Base-by-base conservation (phyloP, 1,139 yeast species). In the Candida pseudocylindracea region DNA sequence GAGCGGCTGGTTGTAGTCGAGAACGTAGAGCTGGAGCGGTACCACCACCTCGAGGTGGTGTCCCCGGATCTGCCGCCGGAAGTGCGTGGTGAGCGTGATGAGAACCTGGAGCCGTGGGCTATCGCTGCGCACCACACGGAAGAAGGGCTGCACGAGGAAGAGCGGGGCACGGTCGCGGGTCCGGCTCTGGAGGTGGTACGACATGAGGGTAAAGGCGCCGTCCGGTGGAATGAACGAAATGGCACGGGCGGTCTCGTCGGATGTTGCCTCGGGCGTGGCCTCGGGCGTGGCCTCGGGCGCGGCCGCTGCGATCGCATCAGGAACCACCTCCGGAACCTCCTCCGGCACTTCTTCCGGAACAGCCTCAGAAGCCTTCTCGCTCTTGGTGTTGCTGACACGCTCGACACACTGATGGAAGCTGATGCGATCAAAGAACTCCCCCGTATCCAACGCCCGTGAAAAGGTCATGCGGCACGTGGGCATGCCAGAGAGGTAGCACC, bases 201-300 rank as follows among this genome's bases (percentile, higher is more conserved):
- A 70, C 93, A 81, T 79, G 44, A 81, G 67, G 38, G 80, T 85
- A 47, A 83, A 81, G 46, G 80, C 92, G 3, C 93, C 93, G 52
- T 80, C 94, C 4, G 94, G 94, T 7, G 94, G 94, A 30, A 79
- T 75, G 48, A 80, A 80, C 5, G 91, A 72, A 41, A 81, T 79
- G 31, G 80, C 72, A 37, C 83, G 66, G 48, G 79, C 92, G 43
- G 71, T 72, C 48, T 80, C 93, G 51, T 15, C 20, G 20, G 20
- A n/a, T n/a, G n/a, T n/a, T n/a, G n/a, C n/a, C n/a, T n/a, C n/a
- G n/a, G n/a, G n/a, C n/a, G n/a, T n/a, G n/a, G n/a, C n/a, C n/a
- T n/a, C n/a, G n/a, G n/a, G n/a, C n/a, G n/a, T n/a, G n/a, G n/a
- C n/a, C n/a, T n/a, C n/a, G n/a, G n/a, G n/a, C n/a, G n/a, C n/a